phyloP scores from a whole-genome alignment of 441 rosid species.

The Corymbia citriodora region DNA sequence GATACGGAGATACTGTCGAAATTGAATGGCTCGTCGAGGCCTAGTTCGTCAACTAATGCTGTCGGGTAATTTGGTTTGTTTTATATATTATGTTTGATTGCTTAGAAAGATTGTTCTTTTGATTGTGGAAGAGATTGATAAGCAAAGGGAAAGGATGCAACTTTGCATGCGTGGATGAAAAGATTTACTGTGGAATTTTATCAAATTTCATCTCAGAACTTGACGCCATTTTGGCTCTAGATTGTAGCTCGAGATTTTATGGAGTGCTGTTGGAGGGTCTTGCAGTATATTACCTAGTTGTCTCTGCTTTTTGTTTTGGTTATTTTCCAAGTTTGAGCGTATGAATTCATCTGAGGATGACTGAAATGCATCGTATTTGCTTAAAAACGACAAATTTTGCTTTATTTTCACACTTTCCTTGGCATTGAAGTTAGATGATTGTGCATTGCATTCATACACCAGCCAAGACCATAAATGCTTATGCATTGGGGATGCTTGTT shows the following conservation, averaged over 20 bases:
- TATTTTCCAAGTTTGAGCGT: background rate
- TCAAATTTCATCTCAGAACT: background rate
- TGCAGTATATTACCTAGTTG: background rate
- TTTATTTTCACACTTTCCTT: background rate
- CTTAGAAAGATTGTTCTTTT: background rate
- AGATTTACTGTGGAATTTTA: background rate
- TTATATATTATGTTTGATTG: background rate
- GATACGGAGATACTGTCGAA: conserved; percentile 41
- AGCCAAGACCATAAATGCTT: background rate
- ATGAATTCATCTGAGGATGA: background rate
- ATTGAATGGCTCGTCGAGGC: conserved; percentile 23
- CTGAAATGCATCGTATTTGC: background rate
- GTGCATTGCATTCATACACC: background rate
- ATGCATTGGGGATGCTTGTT: background rate
- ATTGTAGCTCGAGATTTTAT: background rate
- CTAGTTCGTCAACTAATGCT: conserved; percentile 20
- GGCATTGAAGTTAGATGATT: background rate
- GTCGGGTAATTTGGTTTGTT: conserved; percentile 20
- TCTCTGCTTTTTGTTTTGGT: background rate
- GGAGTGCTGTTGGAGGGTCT: background rate
- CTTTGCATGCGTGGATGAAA: background rate
- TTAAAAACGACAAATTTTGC: background rate
- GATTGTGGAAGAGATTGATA: background rate
- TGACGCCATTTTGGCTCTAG: background rate
- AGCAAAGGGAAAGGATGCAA: background rate